Evolutionary conservation across 768 basidiomycete species (phyloP), one percentile per base, ranked within the genome.

Genomic region (Leccinum subgranulosum): DNA sequence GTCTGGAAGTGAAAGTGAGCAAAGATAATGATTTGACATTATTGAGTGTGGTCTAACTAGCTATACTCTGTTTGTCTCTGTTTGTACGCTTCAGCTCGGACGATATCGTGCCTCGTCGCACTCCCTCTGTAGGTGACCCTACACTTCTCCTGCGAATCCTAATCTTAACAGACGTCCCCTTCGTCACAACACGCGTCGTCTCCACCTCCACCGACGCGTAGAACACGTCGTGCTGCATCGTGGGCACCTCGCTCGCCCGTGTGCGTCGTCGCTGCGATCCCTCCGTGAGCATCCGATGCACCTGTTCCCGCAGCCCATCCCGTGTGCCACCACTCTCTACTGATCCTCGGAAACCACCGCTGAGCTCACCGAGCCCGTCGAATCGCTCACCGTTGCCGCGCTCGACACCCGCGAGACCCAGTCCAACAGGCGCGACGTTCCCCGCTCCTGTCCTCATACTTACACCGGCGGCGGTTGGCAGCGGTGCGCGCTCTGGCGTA

Each of bases 311-410:
- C 21, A 68, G 27, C 34, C 23, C 58, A 11, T 67, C 66, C 33
- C 31, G 43, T 15, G 61, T 21, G 17, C 31, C 31, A 11, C 31
- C 12, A 12, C 31, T 31, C 31, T 31, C 31, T 31, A 31, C 29
- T 31, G 29, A 31, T 4, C 49, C 53, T n/a, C 58, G 57, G 57
- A 73, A 59, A 14, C 71, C 71, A 23, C 67, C 62, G 46, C 71
- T 65, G 3, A 73, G 61, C 23, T 60, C 66, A 15, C 69, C 69
- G 1, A 71, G 59, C 12, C 69, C 71, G 19, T 73, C 67, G 43
- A 71, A 71, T 11, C 25, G 65, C 8, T 53, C 60, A 10, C 69
- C 71, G 19, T 71, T 61, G 4, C 55, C 55, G 2, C 58, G 59
- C 27, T 71, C 69, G 27, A 71, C 58, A 3, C 71, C 67, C 33